Base-by-base conservation (phyloP, 768 basidiomycete species). In the Boletus rubescentipes region DNA sequence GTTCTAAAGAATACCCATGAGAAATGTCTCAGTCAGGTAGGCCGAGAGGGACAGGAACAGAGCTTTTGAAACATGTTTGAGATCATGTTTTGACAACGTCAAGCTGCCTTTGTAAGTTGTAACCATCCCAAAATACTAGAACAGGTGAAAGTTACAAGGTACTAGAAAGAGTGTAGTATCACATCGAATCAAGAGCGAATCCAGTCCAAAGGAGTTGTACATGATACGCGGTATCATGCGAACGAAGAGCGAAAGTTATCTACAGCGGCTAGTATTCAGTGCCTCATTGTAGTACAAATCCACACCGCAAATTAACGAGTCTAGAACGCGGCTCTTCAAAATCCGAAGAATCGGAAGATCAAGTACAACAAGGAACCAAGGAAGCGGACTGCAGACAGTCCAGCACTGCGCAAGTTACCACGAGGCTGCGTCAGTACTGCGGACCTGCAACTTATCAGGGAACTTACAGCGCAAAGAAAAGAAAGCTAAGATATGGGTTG, bases 401-500 rank as follows among this genome's bases (percentile, higher is more conserved):
- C 88, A 66, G 92, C 89, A 57, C 87, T 90, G 62, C 23, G 36
- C 9, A 37, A 55, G 30, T 40, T 37, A 26, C 10, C 35, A 31
- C 14, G 34, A 45, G 26, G 5, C 36, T 14, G 9, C 11, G 36
- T 66, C 39, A 67, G 51, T 26, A 29, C 21, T 29, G 5, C 32
- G 30, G 2, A 20, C 23, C 10, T 23, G 16, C 7, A 14, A 46
- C 31, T 23, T 4, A 34, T 38, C 31, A 16, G 9, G 15, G 40
- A n/a, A 67, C 78, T 65, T 57, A 79, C 78, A 85, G 76, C 10
- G 79, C 75, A 58, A 73, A 84, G 79, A 95, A 94, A 50, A 94
- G 79, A 76, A 91, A 87, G 29, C 81, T 83, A 45, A 91, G 79
- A 71, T 94, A 95, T n/a, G 93, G 91, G 65, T 95, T 95, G 76